phyloP scores from a whole-genome alignment of 164 flowering plant genomes.

The Santalum album region DNA sequence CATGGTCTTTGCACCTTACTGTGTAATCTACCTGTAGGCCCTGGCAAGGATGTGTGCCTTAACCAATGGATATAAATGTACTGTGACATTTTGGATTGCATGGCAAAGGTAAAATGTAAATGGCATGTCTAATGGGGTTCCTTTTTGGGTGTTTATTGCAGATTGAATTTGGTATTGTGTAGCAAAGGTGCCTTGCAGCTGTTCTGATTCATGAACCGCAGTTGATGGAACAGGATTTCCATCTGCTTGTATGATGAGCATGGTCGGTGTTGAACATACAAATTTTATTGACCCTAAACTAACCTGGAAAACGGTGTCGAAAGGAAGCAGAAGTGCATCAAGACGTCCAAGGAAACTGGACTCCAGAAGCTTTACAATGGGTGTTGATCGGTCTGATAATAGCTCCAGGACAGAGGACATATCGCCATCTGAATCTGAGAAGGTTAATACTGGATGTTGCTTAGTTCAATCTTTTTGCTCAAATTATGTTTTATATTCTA shows the following conservation, averaged over 20 bases:
- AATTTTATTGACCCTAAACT: slow-evolving; percentile 25
- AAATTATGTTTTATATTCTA: background rate
- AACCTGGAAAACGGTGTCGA: slow-evolving; percentile 37
- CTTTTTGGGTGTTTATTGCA: slow-evolving; percentile 5
- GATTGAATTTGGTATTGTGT: slow-evolving; percentile 3
- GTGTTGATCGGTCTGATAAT: background rate
- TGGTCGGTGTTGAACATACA: slow-evolving; percentile 29
- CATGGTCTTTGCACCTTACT: too few relatives aligned
- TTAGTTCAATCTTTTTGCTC: background rate
- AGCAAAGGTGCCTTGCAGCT: slow-evolving; percentile 13
- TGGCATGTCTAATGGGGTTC: background rate
- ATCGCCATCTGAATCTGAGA: background rate
- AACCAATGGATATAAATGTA: too few relatives aligned
- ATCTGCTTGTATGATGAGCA: slow-evolving; percentile 23
- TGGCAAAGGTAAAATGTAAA: too few relatives aligned
- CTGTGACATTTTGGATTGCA: too few relatives aligned
- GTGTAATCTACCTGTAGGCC: too few relatives aligned
- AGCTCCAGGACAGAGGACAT: background rate
- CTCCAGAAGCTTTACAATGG: slow-evolving; percentile 4
- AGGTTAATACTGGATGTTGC: background rate
- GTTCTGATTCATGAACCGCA: slow-evolving; percentile 8
- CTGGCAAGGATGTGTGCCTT: too few relatives aligned
- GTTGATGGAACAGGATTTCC: slow-evolving; percentile 27
- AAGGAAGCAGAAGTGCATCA: slow-evolving; percentile 24
- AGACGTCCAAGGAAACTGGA: slow-evolving; percentile 30